These are phyloP conservation scores for Xerophyta viscosa DNA, from an alignment of 106 monocot genomes.

Conservation along the genomic window DNA sequence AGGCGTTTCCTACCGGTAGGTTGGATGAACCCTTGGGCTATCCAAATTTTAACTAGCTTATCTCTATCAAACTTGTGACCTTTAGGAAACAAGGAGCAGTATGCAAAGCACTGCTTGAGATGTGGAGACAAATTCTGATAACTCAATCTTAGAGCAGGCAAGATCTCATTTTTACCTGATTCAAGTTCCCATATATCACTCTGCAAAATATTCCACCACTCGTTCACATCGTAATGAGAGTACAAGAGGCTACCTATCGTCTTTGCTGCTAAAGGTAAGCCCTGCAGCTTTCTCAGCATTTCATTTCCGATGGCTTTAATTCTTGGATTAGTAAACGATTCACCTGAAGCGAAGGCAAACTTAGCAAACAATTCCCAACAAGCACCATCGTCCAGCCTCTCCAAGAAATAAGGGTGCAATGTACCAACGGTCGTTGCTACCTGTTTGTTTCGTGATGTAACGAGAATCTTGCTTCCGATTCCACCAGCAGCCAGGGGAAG, in stretches of 20 bases:
- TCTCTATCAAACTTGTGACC: neutral
- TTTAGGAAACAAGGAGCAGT: conserved; percentile 2
- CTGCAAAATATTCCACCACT: conserved; percentile 5
- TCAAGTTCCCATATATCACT: neutral
- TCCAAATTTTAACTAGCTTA: conserved; percentile 3
- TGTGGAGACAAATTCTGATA: conserved; percentile 1
- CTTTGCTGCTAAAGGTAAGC: conserved; percentile 14
- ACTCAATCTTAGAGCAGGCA: conserved; percentile 4
- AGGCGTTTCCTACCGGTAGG: neutral
- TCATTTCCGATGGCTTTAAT: conserved; percentile 1
- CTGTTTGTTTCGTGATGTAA: neutral
- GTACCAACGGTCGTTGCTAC: neutral
- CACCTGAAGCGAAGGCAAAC: conserved; percentile 4
- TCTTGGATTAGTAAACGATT: neutral
- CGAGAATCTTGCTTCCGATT: conserved; percentile 2
- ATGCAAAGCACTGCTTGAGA: conserved; percentile 4
- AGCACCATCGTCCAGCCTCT: neutral
- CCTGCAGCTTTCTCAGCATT: conserved; percentile 11
- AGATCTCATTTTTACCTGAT: neutral
- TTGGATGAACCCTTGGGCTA: neutral
- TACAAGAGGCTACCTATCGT: conserved; percentile 8
- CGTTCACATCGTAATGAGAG: neutral
- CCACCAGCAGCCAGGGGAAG: conserved; percentile 4
- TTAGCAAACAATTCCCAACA: conserved; percentile 11
- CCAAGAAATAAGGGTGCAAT: neutral